Percentiles rank a stretch among this genome's conserved stretches.
Evolutionary conservation across 345 rosid species (phyloP).

Genomic region (Physaria fendleri): DNA sequence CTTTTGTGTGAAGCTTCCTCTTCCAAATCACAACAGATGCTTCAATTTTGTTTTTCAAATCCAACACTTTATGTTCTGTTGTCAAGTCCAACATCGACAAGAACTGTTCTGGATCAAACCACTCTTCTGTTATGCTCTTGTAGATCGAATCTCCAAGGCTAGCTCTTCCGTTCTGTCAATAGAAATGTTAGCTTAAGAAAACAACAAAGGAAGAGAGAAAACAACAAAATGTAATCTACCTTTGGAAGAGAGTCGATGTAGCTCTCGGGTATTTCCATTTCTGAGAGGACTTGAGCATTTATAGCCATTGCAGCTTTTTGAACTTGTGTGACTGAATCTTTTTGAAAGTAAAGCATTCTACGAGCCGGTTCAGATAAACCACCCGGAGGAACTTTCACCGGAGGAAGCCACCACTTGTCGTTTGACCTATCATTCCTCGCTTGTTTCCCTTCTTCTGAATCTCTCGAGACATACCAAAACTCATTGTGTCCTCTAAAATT

Average conservation of each 20-base stretch:
- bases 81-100: conserved; percentile 62
- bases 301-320: conserved; percentile 91
- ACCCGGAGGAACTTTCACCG: conserved; percentile 52
- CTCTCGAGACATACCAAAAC: conserved; percentile 45
- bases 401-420: conserved; percentile 80
- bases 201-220: neutral
- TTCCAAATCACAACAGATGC: conserved; percentile 85
- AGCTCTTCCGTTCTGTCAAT: conserved; percentile 59
- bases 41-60: conserved; percentile 78
- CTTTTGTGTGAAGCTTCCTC: conserved; percentile 67
- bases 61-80: conserved; percentile 69
- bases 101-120: conserved; percentile 68
- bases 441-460: conserved; percentile 41
- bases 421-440: conserved; percentile 32
- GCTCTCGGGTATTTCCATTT: conserved; percentile 79
- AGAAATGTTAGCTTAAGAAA: too few species aligned
- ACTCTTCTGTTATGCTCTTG: conserved; percentile 70
- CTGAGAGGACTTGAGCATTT: conserved; percentile 76
- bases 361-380: conserved; percentile 54
- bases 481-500: conserved; percentile 51
- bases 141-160: conserved; percentile 80
- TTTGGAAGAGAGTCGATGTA: conserved; percentile 83
- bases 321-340: conserved; percentile 77
- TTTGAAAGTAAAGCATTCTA: conserved; percentile 58
- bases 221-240: too few species aligned